Conservation (phyloP, 2,329 filamentous ascomycete genomes). For the Trichoderma breve region DNA sequence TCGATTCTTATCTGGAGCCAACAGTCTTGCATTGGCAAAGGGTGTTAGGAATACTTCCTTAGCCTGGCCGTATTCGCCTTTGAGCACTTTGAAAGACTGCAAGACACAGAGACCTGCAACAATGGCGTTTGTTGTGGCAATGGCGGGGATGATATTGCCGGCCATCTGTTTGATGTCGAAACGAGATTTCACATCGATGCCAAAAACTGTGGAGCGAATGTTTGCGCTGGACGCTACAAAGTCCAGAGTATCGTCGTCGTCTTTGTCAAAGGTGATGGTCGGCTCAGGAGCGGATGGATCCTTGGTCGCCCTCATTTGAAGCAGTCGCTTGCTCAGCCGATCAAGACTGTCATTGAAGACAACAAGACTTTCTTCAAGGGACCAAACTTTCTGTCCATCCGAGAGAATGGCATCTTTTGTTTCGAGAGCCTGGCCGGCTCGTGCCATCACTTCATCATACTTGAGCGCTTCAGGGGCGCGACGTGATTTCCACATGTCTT, state of each 20-base stretch:
- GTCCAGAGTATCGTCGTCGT: constrained; percentile 90
- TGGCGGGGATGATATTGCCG: constrained; percentile 97
- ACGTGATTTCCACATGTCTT: constrained; percentile 93
- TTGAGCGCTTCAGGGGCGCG: constrained; percentile 70
- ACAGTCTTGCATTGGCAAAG: constrained; percentile 55
- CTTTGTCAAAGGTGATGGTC: constrained; percentile 89
- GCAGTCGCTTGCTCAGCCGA: constrained; percentile 71
- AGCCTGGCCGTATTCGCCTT: constrained; percentile 64
- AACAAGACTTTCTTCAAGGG: constrained; percentile 74
- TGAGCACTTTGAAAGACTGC: constrained; percentile 87
- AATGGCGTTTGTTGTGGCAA: constrained; percentile 96
- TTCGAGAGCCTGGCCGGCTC: constrained; percentile 49
- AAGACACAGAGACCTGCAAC: constrained; percentile 90
- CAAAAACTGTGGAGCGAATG: constrained; percentile 83
- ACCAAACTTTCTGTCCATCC: constrained; percentile 77
- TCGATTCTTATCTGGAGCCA: constrained; percentile 56
- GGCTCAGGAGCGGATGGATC: constrained; percentile 53
- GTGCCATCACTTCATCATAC: constrained; percentile 59
- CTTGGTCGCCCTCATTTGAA: constrained; percentile 56
- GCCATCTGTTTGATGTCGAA: constrained; percentile 99
- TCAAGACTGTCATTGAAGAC: constrained; percentile 84
- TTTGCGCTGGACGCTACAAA: constrained; percentile 92
- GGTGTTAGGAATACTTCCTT: constrained; percentile 85
- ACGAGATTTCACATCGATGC: constrained; percentile 81
- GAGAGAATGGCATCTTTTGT: constrained; percentile 54